These are phyloP conservation scores for Coelastrella sp. DNA, from an alignment of 139 green algal species.

Conservation along the genomic window DNA sequence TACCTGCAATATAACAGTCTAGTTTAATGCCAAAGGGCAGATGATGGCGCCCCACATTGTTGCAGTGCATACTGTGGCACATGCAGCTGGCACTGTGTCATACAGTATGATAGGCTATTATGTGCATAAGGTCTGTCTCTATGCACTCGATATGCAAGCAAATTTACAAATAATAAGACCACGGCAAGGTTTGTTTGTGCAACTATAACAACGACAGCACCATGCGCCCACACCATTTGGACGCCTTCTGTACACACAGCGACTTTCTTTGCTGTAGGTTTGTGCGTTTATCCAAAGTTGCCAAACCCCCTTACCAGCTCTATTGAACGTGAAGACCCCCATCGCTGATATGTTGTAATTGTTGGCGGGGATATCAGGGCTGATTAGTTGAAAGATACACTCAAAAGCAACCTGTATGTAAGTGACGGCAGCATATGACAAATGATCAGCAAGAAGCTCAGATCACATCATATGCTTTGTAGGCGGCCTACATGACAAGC, in stretches of 20 bases:
- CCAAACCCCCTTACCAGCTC: neutral
- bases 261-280: neutral
- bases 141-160: neutral
- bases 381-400: neutral
- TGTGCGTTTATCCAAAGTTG: neutral
- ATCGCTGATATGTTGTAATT: constrained; percentile 5
- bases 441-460: no score
- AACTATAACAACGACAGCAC: no score
- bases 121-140: no score
- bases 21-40: neutral
- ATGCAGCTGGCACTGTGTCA: no score
- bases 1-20: neutral
- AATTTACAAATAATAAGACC: neutral
- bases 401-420: neutral
- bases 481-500: no score
- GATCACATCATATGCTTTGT: no score
- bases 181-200: no score
- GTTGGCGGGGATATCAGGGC: neutral
- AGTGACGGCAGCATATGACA: no score
- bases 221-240: no score
- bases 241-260: no score
- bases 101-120: no score
- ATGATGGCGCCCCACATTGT: neutral
- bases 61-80: no score
- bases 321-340: constrained; percentile 7